phyloP scores from a whole-genome alignment of 2,329 filamentous ascomycete species.

The Arthrinium puccinioides region DNA sequence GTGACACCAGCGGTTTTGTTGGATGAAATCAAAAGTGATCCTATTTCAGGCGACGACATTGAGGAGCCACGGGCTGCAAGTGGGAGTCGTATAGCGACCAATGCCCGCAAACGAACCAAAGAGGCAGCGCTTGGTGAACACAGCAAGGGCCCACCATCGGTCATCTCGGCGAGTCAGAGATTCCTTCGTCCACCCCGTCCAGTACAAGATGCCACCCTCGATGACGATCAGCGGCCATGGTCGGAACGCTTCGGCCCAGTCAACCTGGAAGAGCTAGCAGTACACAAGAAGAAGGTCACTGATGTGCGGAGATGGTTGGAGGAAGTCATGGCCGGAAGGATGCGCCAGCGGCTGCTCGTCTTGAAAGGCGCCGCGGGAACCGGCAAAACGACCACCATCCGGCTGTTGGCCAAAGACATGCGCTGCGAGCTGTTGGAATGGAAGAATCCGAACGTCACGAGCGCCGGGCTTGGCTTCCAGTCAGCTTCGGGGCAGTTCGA shows the following conservation, averaged over 20 bases:
- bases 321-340: slow-evolving; percentile 58
- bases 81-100: slow-evolving; percentile 48
- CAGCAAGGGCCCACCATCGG: slow-evolving; percentile 7
- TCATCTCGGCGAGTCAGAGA: slow-evolving; percentile 35
- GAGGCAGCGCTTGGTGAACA: slow-evolving; percentile 14
- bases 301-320: slow-evolving; percentile 83
- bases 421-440: slow-evolving; percentile 77
- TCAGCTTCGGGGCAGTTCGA: slow-evolving; percentile 79
- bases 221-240: slow-evolving; percentile 69
- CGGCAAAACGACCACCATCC: slow-evolving; percentile 85
- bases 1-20: slow-evolving; percentile 21
- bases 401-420: slow-evolving; percentile 70
- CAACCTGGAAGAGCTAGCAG: slow-evolving; percentile 75
- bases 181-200: slow-evolving; percentile 39
- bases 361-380: slow-evolving; percentile 87
- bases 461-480: slow-evolving; percentile 52
- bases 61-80: slow-evolving; percentile 40
- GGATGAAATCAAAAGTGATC: slow-evolving; percentile 46
- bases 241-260: slow-evolving; percentile 74
- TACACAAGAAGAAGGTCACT: slow-evolving; percentile 88
- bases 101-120: slow-evolving; percentile 46
- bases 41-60: slow-evolving; percentile 55
- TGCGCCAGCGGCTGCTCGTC: slow-evolving; percentile 68
- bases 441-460: slow-evolving; percentile 62
- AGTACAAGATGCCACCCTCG: slow-evolving; percentile 25